These are phyloP conservation scores for Panicum hallii DNA, from an alignment of 202 grass and related monocot genomes.

Conservation along the genomic window DNA sequence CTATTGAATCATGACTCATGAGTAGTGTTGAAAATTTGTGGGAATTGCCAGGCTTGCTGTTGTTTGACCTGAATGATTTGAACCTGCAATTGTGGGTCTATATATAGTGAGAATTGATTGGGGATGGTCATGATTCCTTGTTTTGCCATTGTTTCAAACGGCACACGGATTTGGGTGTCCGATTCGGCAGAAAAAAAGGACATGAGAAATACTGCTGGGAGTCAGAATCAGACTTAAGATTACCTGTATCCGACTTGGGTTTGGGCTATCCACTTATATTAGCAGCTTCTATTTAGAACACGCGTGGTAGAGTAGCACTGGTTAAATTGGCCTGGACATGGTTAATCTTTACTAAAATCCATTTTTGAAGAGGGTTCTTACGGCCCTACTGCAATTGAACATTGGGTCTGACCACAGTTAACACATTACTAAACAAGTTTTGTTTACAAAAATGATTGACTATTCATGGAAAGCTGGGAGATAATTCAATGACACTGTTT, in stretches of 20 bases:
- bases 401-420: not conserved
- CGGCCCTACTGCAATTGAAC: not conserved
- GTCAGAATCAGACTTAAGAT: not conserved
- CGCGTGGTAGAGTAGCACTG: not conserved
- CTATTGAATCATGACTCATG: slow-evolving; percentile 18
- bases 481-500: not conserved
- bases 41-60: slow-evolving; percentile 15
- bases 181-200: not conserved
- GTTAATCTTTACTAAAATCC: slow-evolving; percentile 5
- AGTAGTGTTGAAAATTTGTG: not conserved
- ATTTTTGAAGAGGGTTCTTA: not conserved
- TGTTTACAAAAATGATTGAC: not conserved
- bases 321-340: not conserved
- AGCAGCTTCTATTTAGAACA: not conserved
- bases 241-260: not conserved
- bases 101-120: not conserved
- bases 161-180: not conserved
- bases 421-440: not conserved
- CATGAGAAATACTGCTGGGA: not conserved
- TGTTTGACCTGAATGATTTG: not conserved
- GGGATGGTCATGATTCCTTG: not conserved
- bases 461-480: not conserved
- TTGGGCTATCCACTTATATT: not conserved
- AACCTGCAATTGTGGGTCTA: not conserved
- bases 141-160: not conserved